These are phyloP conservation scores for Oemleria cerasiformis DNA, from an alignment of 306 rosid genomes.

Conservation along the genomic window DNA sequence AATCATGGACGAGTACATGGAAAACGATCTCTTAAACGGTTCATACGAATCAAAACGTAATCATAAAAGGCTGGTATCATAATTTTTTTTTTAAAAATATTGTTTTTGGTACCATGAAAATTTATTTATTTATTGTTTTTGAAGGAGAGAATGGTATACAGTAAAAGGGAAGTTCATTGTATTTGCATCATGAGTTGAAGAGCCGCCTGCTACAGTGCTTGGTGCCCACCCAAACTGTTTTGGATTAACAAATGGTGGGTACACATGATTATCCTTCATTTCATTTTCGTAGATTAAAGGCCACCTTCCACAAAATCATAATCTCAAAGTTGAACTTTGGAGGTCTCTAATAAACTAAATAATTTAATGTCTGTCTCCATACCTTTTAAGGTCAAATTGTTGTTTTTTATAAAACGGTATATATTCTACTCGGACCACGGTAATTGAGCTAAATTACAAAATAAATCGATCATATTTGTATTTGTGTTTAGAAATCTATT, in stretches of 20 bases:
- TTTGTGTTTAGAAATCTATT: too few relatives aligned
- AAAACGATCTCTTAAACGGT: not conserved
- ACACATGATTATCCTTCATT: conserved; percentile 9
- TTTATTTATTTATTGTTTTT: not conserved
- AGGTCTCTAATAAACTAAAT: not conserved
- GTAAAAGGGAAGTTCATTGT: conserved; percentile 9
- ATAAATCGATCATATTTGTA: too few relatives aligned
- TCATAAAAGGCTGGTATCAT: not conserved
- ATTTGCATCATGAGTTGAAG: conserved; percentile 17
- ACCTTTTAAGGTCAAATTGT: too few relatives aligned
- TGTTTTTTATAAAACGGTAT: too few relatives aligned
- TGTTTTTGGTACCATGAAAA: too few relatives aligned
- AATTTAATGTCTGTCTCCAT: not conserved
- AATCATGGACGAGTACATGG: too few relatives aligned
- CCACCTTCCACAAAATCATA: conserved; percentile 21
- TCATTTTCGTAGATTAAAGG: conserved; percentile 4
- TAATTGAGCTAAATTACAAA: too few relatives aligned
- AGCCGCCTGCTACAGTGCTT: conserved; percentile 2
- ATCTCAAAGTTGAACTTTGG: conserved; percentile 23
- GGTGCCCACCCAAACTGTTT: conserved; percentile 10
- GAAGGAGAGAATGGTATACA: not conserved
- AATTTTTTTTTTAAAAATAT: not conserved
- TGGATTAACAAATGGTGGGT: conserved; percentile 13
- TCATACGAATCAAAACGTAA: not conserved
- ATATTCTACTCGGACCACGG: too few relatives aligned